phyloP scores from a whole-genome alignment of 2,329 filamentous ascomycete species.

The Ambrosiella beaveri region DNA sequence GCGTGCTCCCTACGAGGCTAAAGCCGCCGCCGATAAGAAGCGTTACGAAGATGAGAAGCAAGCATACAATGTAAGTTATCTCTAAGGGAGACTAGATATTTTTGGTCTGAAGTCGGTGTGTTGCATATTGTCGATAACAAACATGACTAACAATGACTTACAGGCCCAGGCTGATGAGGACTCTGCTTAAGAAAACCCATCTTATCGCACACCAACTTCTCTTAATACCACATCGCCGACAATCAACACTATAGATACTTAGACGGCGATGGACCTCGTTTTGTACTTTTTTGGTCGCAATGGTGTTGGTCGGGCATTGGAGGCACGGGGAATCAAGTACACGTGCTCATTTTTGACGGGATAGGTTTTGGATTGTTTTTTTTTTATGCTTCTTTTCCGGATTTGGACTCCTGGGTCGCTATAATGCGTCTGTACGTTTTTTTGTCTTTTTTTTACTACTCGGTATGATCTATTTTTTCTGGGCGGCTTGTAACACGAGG shows the following conservation, averaged over 20 bases:
- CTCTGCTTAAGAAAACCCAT: constrained; percentile 14
- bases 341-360: constrained; percentile 5
- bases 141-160: constrained; percentile 10
- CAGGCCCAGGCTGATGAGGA: constrained; percentile 16
- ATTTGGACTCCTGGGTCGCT: constrained; percentile 8
- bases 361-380: neutral
- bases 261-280: constrained; percentile 4
- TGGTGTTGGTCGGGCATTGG: constrained; percentile 5
- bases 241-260: constrained; percentile 9
- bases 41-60: constrained; percentile 97
- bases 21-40: constrained; percentile 96
- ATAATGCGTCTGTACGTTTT: constrained; percentile 10
- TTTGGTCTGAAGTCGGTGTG: neutral
- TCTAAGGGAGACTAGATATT: neutral
- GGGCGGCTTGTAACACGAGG: constrained; percentile 11
- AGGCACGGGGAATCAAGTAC: constrained; percentile 4
- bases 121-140: neutral
- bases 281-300: constrained; percentile 5
- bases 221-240: constrained; percentile 4
- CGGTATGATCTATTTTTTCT: constrained; percentile 7
- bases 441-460: constrained; percentile 10
- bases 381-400: constrained; percentile 3
- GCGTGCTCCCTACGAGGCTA: constrained; percentile 84
- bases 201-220: neutral
- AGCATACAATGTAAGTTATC: constrained; percentile 59